Evolutionary conservation across 345 rosid species (phyloP).

Genomic region (Eucalyptus cloeziana): DNA sequence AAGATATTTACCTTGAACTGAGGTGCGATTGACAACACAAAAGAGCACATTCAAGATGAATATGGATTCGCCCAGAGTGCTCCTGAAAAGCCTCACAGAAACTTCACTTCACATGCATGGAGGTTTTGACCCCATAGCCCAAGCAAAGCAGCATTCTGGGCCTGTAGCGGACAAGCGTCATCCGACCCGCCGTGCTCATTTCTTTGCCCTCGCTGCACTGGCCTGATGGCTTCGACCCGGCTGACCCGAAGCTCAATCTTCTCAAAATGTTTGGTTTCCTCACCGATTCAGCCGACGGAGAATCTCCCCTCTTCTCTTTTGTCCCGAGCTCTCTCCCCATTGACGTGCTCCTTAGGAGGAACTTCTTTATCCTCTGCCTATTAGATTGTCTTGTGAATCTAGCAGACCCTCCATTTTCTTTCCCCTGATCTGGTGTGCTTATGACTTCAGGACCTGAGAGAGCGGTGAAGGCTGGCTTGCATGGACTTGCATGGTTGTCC

Average conservation of each 20-base stretch:
- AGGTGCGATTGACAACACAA: neutral
- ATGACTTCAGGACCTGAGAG: neutral
- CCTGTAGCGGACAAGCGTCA: neutral
- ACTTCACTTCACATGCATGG: neutral
- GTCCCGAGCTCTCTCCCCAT: neutral
- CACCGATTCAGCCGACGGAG: neutral
- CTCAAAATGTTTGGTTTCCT: neutral
- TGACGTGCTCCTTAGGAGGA: slow-evolving; percentile 1
- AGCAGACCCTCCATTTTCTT: neutral
- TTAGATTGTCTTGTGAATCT: neutral
- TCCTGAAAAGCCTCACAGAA: neutral
- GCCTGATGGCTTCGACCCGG: neutral
- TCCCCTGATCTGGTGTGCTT: neutral
- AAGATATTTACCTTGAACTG: neutral
- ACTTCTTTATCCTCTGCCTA: slow-evolving; percentile 9
- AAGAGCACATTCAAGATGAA: neutral
- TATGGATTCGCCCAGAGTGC: neutral
- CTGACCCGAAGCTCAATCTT: slow-evolving; percentile 11
- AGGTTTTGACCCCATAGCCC: slow-evolving; percentile 14
- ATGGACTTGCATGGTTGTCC: neutral
- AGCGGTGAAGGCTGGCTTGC: neutral
- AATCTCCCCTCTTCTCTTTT: neutral
- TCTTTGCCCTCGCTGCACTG: neutral
- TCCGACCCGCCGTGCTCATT: neutral
- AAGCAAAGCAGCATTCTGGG: slow-evolving; percentile 29